Evolutionary conservation across 768 basidiomycete genomes (phyloP).

Genomic region (Sistotremastrum suecicum): DNA sequence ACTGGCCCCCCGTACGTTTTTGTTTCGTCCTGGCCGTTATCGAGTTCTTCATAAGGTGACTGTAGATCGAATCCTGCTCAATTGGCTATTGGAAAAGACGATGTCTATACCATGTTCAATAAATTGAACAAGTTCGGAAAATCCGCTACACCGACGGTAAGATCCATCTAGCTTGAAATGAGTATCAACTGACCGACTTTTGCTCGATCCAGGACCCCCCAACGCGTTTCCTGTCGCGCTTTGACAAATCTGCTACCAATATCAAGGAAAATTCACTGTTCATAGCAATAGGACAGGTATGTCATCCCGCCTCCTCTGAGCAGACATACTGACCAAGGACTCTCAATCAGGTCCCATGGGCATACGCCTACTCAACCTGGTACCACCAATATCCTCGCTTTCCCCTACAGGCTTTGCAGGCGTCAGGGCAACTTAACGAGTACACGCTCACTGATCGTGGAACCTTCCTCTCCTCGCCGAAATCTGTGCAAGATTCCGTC

Average conservation of each 20-base stretch:
- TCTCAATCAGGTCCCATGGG: slow-evolving; percentile 36
- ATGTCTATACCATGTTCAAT: slow-evolving; percentile 30
- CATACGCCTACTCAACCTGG: slow-evolving; percentile 35
- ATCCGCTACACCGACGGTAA: slow-evolving; percentile 22
- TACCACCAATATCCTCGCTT: slow-evolving; percentile 45
- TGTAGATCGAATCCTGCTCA: slow-evolving; percentile 27
- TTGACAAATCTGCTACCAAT: slow-evolving; percentile 14
- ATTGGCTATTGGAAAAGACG: slow-evolving; percentile 16
- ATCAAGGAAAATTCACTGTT: slow-evolving; percentile 25
- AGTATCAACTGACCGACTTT: not conserved
- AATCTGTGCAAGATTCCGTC: slow-evolving; percentile 18
- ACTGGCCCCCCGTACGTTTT: slow-evolving; percentile 24
- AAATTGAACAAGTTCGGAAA: slow-evolving; percentile 33
- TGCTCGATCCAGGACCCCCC: not conserved
- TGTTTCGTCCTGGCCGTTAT: too few relatives aligned
- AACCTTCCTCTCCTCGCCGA: slow-evolving; percentile 30
- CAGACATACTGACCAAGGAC: not conserved
- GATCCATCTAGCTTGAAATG: slow-evolving; percentile 1
- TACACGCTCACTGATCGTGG: slow-evolving; percentile 42
- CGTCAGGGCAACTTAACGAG: slow-evolving; percentile 32
- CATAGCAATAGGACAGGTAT: slow-evolving; percentile 33
- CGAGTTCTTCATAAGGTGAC: too few relatives aligned
- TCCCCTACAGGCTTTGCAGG: slow-evolving; percentile 33
- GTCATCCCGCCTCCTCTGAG: not conserved
- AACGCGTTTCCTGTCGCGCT: not conserved